A percentile compares a stretch with the other conserved stretches of the same genome.
Evolutionary conservation across 805 yeast species (phyloP).

Genomic region (Jamesozyma lodderae): DNA sequence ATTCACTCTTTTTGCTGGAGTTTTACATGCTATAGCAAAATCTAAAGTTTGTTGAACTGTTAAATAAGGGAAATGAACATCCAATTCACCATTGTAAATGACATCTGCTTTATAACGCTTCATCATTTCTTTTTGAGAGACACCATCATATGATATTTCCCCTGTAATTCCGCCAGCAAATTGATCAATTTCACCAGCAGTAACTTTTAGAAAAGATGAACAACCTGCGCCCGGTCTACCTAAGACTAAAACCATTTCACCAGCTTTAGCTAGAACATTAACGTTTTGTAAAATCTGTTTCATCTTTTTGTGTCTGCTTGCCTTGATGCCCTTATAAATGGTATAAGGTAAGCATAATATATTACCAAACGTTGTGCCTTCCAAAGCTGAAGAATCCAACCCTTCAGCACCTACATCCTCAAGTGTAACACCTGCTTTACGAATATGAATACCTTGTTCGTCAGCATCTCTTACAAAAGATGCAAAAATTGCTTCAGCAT

Average conservation of each 20-base stretch:
- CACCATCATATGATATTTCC: conserved; percentile 51
- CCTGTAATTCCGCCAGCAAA: conserved; percentile 43
- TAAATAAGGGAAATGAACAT: conserved; percentile 66
- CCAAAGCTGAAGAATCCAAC: conserved; percentile 33
- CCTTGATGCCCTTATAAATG: conserved; percentile 22
- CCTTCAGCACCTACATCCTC: conserved; percentile 33
- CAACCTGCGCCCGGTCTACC: conserved; percentile 81
- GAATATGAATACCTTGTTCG: conserved; percentile 40
- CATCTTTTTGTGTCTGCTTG: conserved; percentile 27
- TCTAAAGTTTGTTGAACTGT: conserved; percentile 65
- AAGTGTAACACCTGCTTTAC: conserved; percentile 38
- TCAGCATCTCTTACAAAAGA: conserved; percentile 33
- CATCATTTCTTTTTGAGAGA: conserved; percentile 51
- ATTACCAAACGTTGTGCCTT: conserved; percentile 35
- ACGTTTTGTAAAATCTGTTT: conserved; percentile 33
- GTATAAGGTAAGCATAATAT: conserved; percentile 29
- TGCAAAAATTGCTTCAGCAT: conserved; percentile 26
- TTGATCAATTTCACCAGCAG: conserved; percentile 47
- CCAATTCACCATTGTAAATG: conserved; percentile 53
- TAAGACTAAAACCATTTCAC: conserved; percentile 60
- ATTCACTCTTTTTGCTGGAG: conserved; percentile 48
- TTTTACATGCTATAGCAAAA: conserved; percentile 62
- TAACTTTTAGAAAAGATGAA: conserved; percentile 55
- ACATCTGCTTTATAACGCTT: conserved; percentile 46
- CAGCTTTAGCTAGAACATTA: conserved; percentile 44